Evolutionary conservation across 2,329 filamentous ascomycete genomes (phyloP).

Genomic region (Dothistroma septosporum): DNA sequence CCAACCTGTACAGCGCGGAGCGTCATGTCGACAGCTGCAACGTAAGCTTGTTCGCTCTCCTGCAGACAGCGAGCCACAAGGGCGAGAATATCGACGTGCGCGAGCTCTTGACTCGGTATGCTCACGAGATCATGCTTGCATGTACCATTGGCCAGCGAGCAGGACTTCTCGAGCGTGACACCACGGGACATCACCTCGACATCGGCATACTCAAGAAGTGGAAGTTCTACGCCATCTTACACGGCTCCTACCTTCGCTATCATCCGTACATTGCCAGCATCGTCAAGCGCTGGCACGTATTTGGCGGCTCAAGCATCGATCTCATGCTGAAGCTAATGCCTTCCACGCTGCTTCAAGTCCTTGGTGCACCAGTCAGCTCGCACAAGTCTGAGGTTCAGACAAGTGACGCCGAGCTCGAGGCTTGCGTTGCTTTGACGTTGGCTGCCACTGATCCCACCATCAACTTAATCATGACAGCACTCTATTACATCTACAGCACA

Average conservation of each 20-base stretch:
- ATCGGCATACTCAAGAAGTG: constrained; percentile 9
- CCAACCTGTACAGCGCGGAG: constrained; percentile 18
- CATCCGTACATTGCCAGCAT: constrained; percentile 18
- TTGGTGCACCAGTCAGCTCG: neutral
- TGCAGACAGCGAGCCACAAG: constrained; percentile 4
- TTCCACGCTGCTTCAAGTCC: neutral
- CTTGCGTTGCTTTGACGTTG: constrained; percentile 16
- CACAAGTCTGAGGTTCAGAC: neutral
- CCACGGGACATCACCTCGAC: neutral
- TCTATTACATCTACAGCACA: constrained; percentile 17
- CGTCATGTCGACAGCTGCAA: constrained; percentile 20
- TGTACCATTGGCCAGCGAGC: constrained; percentile 20
- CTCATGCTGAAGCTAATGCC: neutral
- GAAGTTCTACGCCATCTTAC: constrained; percentile 20
- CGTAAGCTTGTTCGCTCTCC: constrained; percentile 10
- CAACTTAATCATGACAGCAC: constrained; percentile 13
- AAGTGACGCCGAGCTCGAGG: constrained; percentile 5
- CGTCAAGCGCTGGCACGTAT: constrained; percentile 1
- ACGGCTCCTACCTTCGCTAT: constrained; percentile 25
- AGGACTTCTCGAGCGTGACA: constrained; percentile 16
- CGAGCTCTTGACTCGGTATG: constrained; percentile 19
- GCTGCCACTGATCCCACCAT: constrained; percentile 21
- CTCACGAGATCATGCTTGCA: constrained; percentile 23
- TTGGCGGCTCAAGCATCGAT: neutral
- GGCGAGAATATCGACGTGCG: constrained; percentile 12